Evolutionary conservation across 2,329 filamentous ascomycete genomes (phyloP), one percentile per base, ranked within the genome.

Genomic region (Fusarium marasasianum): DNA sequence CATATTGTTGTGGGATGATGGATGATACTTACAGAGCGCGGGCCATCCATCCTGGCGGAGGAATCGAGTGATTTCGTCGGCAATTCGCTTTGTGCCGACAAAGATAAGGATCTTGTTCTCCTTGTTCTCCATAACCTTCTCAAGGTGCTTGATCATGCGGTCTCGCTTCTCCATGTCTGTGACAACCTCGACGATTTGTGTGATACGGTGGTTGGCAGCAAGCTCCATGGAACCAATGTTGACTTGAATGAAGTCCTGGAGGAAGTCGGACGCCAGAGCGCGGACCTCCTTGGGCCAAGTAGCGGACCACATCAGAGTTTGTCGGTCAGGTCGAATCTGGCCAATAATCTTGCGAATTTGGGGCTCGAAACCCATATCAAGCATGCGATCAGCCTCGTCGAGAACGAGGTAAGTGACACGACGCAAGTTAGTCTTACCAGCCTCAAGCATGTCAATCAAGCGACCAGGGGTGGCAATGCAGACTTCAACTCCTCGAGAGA

Each of bases 281-380:
- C 96, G 94, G 78, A 99, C 96, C 84, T 98, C 96, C 90, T 98
- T 98, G 80, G 96, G 96, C 95, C 96, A 99, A 12, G 96, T 99
- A 78, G 96, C 96, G 70, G 96, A 99, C 94, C 96, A 99, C 95
- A 99, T 98, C 88, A 96, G 96, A 73, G 96, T 99, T 85, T 99
- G 96, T 89, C 96, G 93, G 83, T 99, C 96, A 61, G 96, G 96
- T 78, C 96, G 94, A 84, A 98, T 98, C 87, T 99, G 96, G 74
- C 93, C 90, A 78, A 99, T 95, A 77, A 99, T 98, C 88, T 98
- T 98, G 87, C 96, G 94, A 80, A 99, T 98, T 84, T 98, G 96
- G 77, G 96, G 96, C 87, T 99, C 96, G 86, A 99, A 98, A 91
- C 96, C 96, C 96, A 99, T 99, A 87, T 99, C 96, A 83, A 99